These are phyloP conservation scores for Aspergillus steynii DNA, from an alignment of 495 filamentous ascomycete genomes.

Conservation along the genomic window DNA sequence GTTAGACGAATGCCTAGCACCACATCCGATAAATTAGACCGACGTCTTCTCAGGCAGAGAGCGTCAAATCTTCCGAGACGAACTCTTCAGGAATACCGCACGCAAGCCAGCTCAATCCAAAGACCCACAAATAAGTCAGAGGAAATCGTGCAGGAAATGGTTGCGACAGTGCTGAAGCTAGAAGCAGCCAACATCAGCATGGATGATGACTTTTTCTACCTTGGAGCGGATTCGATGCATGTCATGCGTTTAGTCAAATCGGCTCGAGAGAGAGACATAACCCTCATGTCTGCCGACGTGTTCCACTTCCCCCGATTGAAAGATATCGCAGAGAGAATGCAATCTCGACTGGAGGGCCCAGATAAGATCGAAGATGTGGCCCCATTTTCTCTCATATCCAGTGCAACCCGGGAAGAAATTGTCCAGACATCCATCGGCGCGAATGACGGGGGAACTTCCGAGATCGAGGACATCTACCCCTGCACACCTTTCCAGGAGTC, in stretches of 20 bases:
- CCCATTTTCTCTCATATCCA: neutral
- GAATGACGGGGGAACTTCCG: neutral
- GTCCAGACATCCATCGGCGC: neutral
- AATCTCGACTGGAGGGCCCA: neutral
- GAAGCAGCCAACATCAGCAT: neutral
- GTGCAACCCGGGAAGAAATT: neutral
- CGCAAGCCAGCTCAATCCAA: neutral
- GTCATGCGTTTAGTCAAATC: neutral
- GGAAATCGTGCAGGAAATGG: neutral
- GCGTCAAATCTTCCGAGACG: neutral
- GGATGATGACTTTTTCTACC: neutral
- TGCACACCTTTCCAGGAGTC: neutral
- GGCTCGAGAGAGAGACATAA: neutral
- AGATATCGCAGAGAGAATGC: neutral
- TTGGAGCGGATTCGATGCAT: neutral
- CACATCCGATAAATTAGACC: neutral
- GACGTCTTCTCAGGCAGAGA: neutral
- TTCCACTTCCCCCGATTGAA: neutral
- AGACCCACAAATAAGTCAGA: neutral
- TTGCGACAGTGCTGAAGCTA: neutral
- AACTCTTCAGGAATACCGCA: neutral
- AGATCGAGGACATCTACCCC: neutral
- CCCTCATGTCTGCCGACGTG: neutral
- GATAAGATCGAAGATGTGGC: neutral
- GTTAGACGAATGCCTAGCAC: neutral